Conservation (phyloP, 1,139 yeast species). For the Casaregolazyma suthepensis region DNA sequence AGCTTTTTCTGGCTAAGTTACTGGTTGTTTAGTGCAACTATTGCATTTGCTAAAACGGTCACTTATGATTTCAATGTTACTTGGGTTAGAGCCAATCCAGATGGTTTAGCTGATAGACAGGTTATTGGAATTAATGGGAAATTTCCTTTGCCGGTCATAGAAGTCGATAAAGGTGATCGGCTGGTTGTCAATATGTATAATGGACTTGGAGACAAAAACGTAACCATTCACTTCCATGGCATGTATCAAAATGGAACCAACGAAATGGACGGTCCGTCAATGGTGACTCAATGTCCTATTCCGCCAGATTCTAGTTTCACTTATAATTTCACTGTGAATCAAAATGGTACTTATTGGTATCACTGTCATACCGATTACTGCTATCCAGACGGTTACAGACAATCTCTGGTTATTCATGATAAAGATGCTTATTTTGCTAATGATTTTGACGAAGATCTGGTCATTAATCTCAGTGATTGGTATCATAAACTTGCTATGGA, state of each 20-base stretch:
- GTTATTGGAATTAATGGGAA: conserved; percentile 75
- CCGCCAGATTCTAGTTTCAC: conserved; percentile 68
- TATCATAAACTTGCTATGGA: conserved; percentile 59
- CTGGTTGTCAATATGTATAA: conserved; percentile 63
- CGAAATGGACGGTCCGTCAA: conserved; percentile 85
- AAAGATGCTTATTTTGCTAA: conserved; percentile 48
- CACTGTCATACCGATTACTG: conserved; percentile 85
- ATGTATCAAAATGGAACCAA: conserved; percentile 72
- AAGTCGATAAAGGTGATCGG: conserved; percentile 68
- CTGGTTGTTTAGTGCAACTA: neutral
- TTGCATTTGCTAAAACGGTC: conserved; percentile 48
- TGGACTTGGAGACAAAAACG: conserved; percentile 53
- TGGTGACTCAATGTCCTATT: conserved; percentile 83
- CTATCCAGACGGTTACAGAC: conserved; percentile 90
- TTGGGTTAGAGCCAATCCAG: conserved; percentile 72
- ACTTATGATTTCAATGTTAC: conserved; percentile 66
- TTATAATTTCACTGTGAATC: conserved; percentile 75
- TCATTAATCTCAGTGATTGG: conserved; percentile 73
- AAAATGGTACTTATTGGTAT: conserved; percentile 89
- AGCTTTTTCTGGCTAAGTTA: neutral
- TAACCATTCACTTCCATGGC: conserved; percentile 89
- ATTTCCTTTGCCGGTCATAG: conserved; percentile 79
- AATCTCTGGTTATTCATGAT: conserved; percentile 63
- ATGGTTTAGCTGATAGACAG: conserved; percentile 57
- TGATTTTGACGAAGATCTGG: conserved; percentile 67